Evolutionary conservation across 805 yeast species (phyloP).

Genomic region (Candida pini): DNA sequence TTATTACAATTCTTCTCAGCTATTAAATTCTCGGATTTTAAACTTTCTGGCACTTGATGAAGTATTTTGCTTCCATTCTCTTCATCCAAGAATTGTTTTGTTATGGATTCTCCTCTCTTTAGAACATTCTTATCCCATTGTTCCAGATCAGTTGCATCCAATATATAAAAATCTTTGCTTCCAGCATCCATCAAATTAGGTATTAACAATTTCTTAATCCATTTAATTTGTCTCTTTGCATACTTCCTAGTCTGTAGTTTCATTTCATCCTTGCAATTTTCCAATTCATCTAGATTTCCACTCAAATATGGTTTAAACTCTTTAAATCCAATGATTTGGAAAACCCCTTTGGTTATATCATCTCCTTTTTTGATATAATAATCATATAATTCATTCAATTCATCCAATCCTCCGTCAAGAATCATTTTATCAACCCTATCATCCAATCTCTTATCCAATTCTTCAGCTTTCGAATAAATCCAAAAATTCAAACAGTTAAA

Average conservation of each 20-base stretch:
- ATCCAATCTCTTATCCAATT: conserved; percentile 62
- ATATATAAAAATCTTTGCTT: conserved; percentile 56
- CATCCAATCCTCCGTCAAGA: conserved; percentile 58
- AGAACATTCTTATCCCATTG: not conserved
- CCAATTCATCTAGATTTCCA: conserved; percentile 3
- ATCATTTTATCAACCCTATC: conserved; percentile 82
- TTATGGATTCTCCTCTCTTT: conserved; percentile 28
- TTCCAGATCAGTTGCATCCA: conserved; percentile 56
- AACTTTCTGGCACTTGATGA: conserved; percentile 15
- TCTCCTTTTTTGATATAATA: conserved; percentile 32
- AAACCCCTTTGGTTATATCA: conserved; percentile 67
- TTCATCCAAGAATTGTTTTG: conserved; percentile 25
- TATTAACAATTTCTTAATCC: conserved; percentile 73
- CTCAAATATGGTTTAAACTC: conserved; percentile 64
- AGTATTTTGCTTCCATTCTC: conserved; percentile 2
- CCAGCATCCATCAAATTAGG: conserved; percentile 56
- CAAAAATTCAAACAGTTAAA: conserved; percentile 70
- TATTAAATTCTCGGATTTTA: conserved; percentile 9
- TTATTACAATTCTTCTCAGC: conserved; percentile 2
- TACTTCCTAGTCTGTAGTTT: conserved; percentile 79
- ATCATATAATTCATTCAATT: conserved; percentile 55
- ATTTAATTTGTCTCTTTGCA: conserved; percentile 82
- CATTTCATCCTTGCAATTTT: conserved; percentile 51
- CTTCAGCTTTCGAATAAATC: conserved; percentile 65
- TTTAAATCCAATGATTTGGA: conserved; percentile 94